Base-by-base conservation (phyloP, 208 protist genomes). In the Acanthamoeba triangularis region DNA sequence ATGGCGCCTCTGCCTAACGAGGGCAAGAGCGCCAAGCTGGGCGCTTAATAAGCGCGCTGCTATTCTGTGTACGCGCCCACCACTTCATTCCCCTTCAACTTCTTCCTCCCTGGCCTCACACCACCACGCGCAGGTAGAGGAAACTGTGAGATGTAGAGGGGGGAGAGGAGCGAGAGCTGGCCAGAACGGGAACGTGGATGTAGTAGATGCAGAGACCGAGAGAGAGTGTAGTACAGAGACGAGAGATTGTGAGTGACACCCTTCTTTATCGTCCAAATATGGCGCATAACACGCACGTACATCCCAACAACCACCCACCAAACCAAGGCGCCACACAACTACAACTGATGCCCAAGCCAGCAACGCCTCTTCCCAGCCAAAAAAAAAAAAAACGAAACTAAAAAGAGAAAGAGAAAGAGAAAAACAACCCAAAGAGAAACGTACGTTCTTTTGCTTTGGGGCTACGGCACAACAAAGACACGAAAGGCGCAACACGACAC, bases 1-100 rank as follows among this genome's bases (percentile, higher is more conserved):
- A 41, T 41, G n/a, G 35, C 85, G 28, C 85, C 78, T 87, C 47
- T 63, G 52, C 78, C 85, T 30, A 67, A 33, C 33, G 61, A 63
- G 61, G 61, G 20, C 52, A 74, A 63, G 61, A 72, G 18, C 30
- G 30, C 85, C 85, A 74, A 91, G 85, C 54, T 74, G 61, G 61
- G 56, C 37, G 85, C 61, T 25, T 74, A 67, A 91, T 72, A 72
- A 72, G n/a, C n/a, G 63, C n/a, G 41, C 44, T 72, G 6, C 11
- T 6, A 30, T 6, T 72, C 25, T n/a, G n/a, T 61, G 28, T 87
- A 18, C 54, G 47, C 41, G 47, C 20, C n/a, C n/a, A n/a, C 52
- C 13, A 30, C 16, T 82, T 25, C 30, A 28, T 37, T 82, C n/a
- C n/a, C n/a, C n/a, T n/a, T n/a, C 28, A 41, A 4, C n/a, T n/a